Conservation (phyloP, 257 asterid species). For the Perilla frutescens region DNA sequence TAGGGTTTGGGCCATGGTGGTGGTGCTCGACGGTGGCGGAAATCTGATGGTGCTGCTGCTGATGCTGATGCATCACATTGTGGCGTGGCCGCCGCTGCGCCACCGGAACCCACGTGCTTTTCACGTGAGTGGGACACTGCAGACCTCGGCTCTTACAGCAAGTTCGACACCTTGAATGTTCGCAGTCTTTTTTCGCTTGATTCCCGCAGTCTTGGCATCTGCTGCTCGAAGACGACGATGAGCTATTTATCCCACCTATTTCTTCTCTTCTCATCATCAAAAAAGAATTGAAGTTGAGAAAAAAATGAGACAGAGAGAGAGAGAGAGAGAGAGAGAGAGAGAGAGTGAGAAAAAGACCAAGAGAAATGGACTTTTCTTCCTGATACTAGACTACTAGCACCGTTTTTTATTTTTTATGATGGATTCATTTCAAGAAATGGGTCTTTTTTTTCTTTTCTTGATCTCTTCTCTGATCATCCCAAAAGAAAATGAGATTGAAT, state of each 20-base stretch:
- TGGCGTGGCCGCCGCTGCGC: constrained; percentile 56
- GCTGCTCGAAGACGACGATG: constrained; percentile 39
- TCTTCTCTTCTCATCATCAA: constrained; percentile 52
- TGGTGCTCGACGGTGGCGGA: constrained; percentile 36
- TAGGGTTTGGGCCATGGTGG: constrained; percentile 59
- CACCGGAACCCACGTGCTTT: constrained; percentile 85
- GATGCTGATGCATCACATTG: constrained; percentile 46
- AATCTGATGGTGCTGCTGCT: constrained; percentile 45
- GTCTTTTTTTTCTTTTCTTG: too few species aligned
- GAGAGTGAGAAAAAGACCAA: neutral
- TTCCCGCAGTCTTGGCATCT: constrained; percentile 86
- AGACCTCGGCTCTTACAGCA: constrained; percentile 77
- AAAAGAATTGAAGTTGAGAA: too few species aligned
- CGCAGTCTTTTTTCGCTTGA: constrained; percentile 79
- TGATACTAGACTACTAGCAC: neutral
- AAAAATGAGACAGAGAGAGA: neutral
- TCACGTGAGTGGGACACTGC: constrained; percentile 78
- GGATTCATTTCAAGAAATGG: constrained; percentile 22
- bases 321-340: too few species aligned
- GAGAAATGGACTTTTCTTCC: neutral
- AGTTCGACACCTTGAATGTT: constrained; percentile 64
- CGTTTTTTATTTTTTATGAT: neutral
- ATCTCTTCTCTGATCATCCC: neutral
- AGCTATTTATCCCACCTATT: constrained; percentile 28
- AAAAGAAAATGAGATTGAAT: neutral